These are phyloP conservation scores for Phyllosticta citriasiana DNA, from an alignment of 2,329 filamentous ascomycete species.

Conservation along the genomic window DNA sequence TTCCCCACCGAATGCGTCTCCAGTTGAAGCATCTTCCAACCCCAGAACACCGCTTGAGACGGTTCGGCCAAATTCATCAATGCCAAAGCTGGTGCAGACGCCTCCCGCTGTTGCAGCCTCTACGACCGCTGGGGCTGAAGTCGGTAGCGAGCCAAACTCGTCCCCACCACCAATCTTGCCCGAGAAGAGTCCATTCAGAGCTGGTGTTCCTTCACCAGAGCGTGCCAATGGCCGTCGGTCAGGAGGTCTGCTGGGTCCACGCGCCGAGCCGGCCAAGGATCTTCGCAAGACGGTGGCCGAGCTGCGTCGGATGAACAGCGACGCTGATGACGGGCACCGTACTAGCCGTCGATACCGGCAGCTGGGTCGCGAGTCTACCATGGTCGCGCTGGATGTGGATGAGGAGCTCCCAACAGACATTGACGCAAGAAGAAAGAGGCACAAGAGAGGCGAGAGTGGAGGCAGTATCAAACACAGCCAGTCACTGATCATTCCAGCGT, in stretches of 20 bases:
- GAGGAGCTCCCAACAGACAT: neutral
- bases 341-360: conserved; percentile 25
- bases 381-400: neutral
- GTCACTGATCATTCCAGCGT: neutral
- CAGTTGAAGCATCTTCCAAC: neutral
- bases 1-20: neutral
- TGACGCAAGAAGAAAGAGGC: neutral
- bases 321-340: conserved; percentile 14
- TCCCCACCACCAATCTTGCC: conserved; percentile 14
- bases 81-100: neutral
- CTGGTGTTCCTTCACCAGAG: neutral
- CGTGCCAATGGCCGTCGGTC: neutral
- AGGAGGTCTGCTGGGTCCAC: conserved; percentile 18
- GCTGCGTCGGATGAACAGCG: conserved; percentile 29
- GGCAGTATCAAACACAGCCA: neutral
- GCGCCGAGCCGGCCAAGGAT: conserved; percentile 18
- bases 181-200: conserved; percentile 15
- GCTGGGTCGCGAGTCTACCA: conserved; percentile 27
- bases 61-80: conserved; percentile 13
- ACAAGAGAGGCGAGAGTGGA: neutral
- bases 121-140: neutral
- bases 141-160: neutral
- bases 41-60: conserved; percentile 23
- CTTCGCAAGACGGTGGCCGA: conserved; percentile 24
- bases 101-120: neutral